Base-by-base conservation (phyloP, 441 rosid species). In the Bruguiera hainesii region DNA sequence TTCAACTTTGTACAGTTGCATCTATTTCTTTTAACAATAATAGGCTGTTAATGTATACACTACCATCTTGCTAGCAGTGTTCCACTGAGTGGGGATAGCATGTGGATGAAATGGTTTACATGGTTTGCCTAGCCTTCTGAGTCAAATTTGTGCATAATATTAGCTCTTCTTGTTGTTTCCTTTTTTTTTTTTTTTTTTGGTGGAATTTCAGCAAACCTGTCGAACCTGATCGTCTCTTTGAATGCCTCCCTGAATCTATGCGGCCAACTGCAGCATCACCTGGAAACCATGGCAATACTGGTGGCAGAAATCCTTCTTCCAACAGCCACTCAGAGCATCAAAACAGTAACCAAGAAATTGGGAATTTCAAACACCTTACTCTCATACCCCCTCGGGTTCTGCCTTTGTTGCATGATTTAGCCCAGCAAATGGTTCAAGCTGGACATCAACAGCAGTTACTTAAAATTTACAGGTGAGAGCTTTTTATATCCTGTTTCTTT, bases 151-250 rank as follows among this genome's bases (percentile, higher is more conserved):
- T 52, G 71, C 61, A 56, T 52, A 8, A 21, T 51, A 67, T 66
- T 60, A 33, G 39, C 31, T 39, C 25, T 50, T 59, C 49, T 3
- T 28, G 50, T 50, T 60, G 46, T 49, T 60, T 71, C 11, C 66
- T 11, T 60, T 63, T 67, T 13, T 42, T 49, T 60, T 31, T 30
- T 67, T 13, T 60, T 63, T 67, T 25, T 13, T 20, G 20, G 39
- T 63, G 48, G 68, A 64, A 73, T 63, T 74, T 73, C 90, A 94
- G 98, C 85, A 91, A 91, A 75, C 87, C 98, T 3, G 88, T 91
- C 76, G 98, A 91, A 74, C 94, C 99, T 72, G 99, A 91, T 73
- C 94, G 86, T 63, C 96, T 94, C 77, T 94, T 91, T 69, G 96
- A 89, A 71, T 87, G 99, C 76, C 96, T 94, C 60, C 99, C 99